These are phyloP conservation scores for Paecilomyces sp. DNA, from an alignment of 2,329 filamentous ascomycete species.

Conservation along the genomic window DNA sequence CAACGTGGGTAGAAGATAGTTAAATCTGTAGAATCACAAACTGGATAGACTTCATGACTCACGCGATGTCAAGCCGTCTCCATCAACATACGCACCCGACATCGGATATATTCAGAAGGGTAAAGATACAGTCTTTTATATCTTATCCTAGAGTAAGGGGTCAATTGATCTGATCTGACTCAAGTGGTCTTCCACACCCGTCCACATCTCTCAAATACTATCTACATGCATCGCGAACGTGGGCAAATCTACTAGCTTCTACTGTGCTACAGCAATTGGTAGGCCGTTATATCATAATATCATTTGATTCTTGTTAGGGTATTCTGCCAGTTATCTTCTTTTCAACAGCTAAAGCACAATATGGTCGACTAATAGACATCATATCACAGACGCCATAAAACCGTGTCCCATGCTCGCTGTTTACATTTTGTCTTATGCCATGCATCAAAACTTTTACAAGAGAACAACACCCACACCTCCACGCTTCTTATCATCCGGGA, in stretches of 20 bases:
- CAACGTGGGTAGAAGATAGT: neutral
- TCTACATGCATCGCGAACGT: too few relatives aligned
- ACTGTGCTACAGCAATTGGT: neutral
- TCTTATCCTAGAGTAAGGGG: neutral
- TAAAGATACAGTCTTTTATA: neutral
- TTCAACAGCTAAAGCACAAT: neutral
- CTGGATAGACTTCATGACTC: neutral
- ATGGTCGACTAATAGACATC: neutral
- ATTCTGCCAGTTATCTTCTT: neutral
- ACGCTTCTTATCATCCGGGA: conserved; percentile 66
- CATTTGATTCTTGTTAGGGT: neutral
- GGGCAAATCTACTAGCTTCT: neutral
- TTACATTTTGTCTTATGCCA: neutral
- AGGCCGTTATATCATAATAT: neutral
- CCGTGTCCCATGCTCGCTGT: neutral
- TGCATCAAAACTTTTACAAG: conserved; percentile 42
- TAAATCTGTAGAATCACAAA: neutral
- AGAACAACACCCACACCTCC: conserved; percentile 89
- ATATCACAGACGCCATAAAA: neutral
- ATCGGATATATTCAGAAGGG: neutral
- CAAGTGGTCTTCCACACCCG: neutral
- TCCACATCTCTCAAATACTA: too few relatives aligned
- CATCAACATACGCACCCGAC: neutral
- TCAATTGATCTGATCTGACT: neutral
- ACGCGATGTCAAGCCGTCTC: neutral